phyloP scores from a whole-genome alignment of 306 rosid genomes.

The Luffa aegyptiaca region DNA sequence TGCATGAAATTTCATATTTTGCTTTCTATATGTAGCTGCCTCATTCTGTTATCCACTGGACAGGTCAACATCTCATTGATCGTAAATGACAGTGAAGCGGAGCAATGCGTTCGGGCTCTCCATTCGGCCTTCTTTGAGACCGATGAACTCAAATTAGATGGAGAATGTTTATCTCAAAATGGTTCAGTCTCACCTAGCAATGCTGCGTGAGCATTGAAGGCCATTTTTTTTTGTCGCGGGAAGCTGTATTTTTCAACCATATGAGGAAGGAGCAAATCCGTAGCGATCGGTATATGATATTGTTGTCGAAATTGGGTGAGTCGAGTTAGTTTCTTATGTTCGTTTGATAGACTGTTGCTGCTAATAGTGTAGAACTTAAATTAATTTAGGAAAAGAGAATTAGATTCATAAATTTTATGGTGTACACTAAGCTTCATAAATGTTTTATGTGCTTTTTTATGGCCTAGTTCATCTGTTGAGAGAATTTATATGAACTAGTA shows the following conservation, averaged over 20 bases:
- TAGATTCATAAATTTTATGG: background rate
- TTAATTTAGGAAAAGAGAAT: background rate
- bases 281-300: background rate
- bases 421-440: background rate
- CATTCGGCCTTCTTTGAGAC: constrained; percentile 67
- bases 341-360: background rate
- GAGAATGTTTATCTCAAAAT: constrained; percentile 25
- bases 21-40: background rate
- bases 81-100: constrained; percentile 77
- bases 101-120: constrained; percentile 74
- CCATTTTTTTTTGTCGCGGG: background rate
- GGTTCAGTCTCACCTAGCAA: constrained; percentile 19
- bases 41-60: constrained; percentile 12
- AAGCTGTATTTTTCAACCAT: background rate
- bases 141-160: constrained; percentile 21
- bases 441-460: background rate
- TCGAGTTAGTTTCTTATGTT: background rate
- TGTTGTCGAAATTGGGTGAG: background rate
- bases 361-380: background rate
- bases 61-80: constrained; percentile 92
- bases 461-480: background rate
- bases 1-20: background rate
- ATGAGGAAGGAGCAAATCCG: background rate
- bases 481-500: background rate
- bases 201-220: background rate